Evolutionary conservation across 2,329 filamentous ascomycete genomes (phyloP).

Genomic region (Aschersonia sp.): DNA sequence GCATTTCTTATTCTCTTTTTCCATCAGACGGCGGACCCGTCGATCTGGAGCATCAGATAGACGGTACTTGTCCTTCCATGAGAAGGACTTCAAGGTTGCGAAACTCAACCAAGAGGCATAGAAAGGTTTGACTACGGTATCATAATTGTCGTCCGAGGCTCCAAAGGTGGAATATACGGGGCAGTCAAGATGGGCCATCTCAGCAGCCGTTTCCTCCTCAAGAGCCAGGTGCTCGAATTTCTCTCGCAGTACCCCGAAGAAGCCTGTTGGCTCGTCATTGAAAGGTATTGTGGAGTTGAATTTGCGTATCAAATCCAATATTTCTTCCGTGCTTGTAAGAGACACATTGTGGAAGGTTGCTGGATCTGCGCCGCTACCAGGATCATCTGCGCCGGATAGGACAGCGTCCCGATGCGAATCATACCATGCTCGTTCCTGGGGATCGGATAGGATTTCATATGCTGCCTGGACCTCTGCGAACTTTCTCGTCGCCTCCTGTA

Average conservation of each 20-base stretch:
- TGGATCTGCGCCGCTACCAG: constrained; percentile 29
- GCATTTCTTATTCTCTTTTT: constrained; percentile 82
- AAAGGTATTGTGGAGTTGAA: constrained; percentile 71
- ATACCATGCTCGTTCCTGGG: constrained; percentile 95
- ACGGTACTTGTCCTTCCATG: constrained; percentile 78
- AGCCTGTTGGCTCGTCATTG: constrained; percentile 65
- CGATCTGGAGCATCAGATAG: constrained; percentile 80
- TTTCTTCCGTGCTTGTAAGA: constrained; percentile 67
- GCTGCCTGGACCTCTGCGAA: constrained; percentile 90
- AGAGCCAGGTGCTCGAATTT: constrained; percentile 67
- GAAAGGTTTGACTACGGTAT: constrained; percentile 64
- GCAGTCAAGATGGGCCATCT: constrained; percentile 46
- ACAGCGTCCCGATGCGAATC: constrained; percentile 86
- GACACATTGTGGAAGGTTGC: constrained; percentile 54
- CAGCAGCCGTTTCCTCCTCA: constrained; percentile 65
- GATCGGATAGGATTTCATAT: constrained; percentile 90
- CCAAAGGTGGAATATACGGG: constrained; percentile 74
- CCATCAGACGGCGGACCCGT: constrained; percentile 68
- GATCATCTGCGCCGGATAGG: constrained; percentile 46
- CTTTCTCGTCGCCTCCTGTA: constrained; percentile 64
- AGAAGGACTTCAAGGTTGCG: constrained; percentile 69
- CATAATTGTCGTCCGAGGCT: constrained; percentile 56
- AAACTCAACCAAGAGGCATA: constrained; percentile 74
- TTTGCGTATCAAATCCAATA: constrained; percentile 62
- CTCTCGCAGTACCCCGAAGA: constrained; percentile 66